phyloP scores from a whole-genome alignment of 257 asterid species.

The Ocimum tenuiflorum region DNA sequence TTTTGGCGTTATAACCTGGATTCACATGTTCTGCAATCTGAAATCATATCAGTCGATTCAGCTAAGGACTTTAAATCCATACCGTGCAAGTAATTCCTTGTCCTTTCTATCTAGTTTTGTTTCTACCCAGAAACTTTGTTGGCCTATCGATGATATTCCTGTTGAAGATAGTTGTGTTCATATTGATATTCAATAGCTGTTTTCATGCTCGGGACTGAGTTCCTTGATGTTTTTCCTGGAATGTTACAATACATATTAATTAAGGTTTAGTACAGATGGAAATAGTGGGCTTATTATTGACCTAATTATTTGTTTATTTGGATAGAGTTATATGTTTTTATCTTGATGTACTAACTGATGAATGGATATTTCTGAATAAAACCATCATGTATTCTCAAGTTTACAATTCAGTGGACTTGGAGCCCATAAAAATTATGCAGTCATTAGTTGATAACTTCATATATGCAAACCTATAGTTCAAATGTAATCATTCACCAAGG shows the following conservation, averaged over 20 bases:
- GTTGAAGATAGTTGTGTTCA: not conserved
- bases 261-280: not conserved
- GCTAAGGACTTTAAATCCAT: constrained; percentile 93
- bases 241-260: not conserved
- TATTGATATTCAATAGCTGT: not conserved
- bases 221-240: not conserved
- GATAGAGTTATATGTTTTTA: not conserved
- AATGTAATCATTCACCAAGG: not conserved
- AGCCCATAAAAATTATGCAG: not conserved
- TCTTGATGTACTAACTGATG: not conserved
- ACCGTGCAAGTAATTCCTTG: constrained; percentile 79
- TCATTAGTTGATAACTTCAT: not conserved
- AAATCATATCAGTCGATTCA: constrained; percentile 95
- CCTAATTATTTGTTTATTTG: not conserved
- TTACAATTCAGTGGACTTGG: constrained; percentile 1
- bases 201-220: not conserved
- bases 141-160: not conserved
- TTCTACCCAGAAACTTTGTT: constrained; percentile 11
- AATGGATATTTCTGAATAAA: not conserved
- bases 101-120: constrained; percentile 14
- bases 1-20: constrained; percentile 73
- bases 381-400: not conserved
- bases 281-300: not conserved
- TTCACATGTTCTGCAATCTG: constrained; percentile 98
- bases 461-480: not conserved